Evolutionary conservation across 2,329 filamentous ascomycete genomes (phyloP), one percentile per base, ranked within the genome.

Genomic region (Conoideocrella luteorostrata): DNA sequence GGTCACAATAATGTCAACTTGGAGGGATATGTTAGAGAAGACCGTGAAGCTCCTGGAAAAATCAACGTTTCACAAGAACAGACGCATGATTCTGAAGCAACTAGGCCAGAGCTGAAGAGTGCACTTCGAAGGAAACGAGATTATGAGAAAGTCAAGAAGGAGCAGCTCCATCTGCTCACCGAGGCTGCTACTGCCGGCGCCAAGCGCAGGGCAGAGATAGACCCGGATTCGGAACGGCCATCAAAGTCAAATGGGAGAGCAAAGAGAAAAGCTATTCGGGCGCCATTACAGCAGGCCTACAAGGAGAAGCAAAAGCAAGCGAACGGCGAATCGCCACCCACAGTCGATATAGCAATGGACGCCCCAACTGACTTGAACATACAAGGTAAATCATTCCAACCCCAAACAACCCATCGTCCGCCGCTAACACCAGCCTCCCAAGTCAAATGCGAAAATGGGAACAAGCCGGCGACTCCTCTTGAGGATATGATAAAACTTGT

Each of bases 1-100:
- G 75, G 75, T 11, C 67, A 58, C 39, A 70, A 72, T 37, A 67
- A 60, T 21, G 58, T 61, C 4, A 75, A 76, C 46, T 66, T 95
- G 0, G 89, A 95, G 61, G 90, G 86, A 2, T 78, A 70, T 42
- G 61, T 95, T 18, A 80, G 84, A 51, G 71, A 73, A 41, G 86
- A 93, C 52, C 63, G 63, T 5, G 52, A 54, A 1, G 50, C 55
- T 9, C 67, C 28, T 9, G 48, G 50, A 7, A 81, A 77, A 51
- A 55, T 88, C n/a, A 70, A 77, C 33, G 68, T 91, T n/a, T 63
- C 64, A 10, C 59, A 74, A 9, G 53, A 86, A 28, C 62, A 76
- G 18, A 48, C 47, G 3, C 50, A 49, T 0, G 62, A 61, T 7
- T 62, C 71, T 24, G 69, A 75, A 6, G 61, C 64, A 12, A 60